Evolutionary conservation across 2,329 filamentous ascomycete genomes (phyloP), one percentile per base, ranked within the genome.

Genomic region (Monilinia polystroma): DNA sequence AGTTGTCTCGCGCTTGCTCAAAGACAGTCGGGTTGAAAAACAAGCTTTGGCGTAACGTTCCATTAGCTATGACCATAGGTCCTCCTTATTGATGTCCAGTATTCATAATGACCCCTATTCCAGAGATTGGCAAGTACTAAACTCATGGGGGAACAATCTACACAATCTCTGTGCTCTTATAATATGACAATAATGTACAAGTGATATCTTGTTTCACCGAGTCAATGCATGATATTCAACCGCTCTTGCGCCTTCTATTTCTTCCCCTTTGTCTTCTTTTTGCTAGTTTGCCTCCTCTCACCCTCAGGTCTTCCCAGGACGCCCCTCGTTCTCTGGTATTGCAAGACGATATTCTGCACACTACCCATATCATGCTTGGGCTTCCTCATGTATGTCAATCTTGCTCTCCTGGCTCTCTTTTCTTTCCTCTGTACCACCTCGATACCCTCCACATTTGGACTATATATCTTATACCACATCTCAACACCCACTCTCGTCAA

Each of bases 381-480:
- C 82, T 93, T 83, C 76, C 93, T 86, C 90, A 99, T 90, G 79
- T 94, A 98, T 75, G 91, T 96, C 78, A 99, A 82, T 72, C 92
- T 85, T 35, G 93, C 94, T 75, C 95, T 87, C 77, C 93, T 89
- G 71, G 92, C 92, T 78, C 92, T 87, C 89, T 93, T 95, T 76
- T 86, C 84, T 70, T 87, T 85, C 74, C 94, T 84, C 86, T 96
- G 92, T 78, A 98, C 91, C 73, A 99, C 90, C 80, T 99, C 94
- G 75, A 99, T 92, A 70, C 91, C 92, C 77, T 90, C 87, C 43
- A 98, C 90, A 76, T 91, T 90, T 68, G 94, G 94, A 76, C 87
- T 91, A 82, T 95, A 98, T 68, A 98, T 84, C 83, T 99, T 99
- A 80, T 91, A 93, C 89, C 92, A 97, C 92, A 97, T 95, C 85